These are phyloP conservation scores for Straminergon stramineum DNA, from an alignment of 225 moss, liverwort and hornwort genomes.

Conservation along the genomic window DNA sequence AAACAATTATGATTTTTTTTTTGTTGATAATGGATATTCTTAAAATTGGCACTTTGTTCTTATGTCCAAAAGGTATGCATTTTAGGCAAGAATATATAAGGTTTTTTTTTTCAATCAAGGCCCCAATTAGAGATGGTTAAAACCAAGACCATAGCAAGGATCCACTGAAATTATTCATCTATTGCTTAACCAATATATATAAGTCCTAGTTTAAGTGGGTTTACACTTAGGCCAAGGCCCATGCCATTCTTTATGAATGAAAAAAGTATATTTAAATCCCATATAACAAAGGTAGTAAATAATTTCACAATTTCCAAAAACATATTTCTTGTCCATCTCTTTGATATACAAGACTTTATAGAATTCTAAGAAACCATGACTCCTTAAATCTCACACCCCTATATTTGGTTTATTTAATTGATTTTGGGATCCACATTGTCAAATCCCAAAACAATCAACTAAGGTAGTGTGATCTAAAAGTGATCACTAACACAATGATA, in stretches of 20 bases:
- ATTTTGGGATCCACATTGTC: neutral
- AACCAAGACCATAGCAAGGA: neutral
- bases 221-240: neutral
- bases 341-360: neutral
- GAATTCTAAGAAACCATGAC: too few species aligned
- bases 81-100: neutral
- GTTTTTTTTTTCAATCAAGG: neutral
- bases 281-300: neutral
- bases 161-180: neutral
- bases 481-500: too few species aligned
- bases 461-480: too few species aligned
- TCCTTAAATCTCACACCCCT: neutral
- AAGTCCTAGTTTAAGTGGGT: neutral
- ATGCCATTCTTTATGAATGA: neutral
- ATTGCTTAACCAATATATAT: neutral
- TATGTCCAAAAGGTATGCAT: neutral
- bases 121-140: neutral
- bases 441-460: neutral
- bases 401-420: neutral
- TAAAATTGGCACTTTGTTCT: accelerated
- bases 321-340: neutral
- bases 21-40: neutral
- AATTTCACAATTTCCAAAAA: accelerated
- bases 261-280: neutral
- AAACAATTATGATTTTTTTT: neutral